phyloP scores from a whole-genome alignment of 495 filamentous ascomycete species.

The Articulospora tetracladia region DNA sequence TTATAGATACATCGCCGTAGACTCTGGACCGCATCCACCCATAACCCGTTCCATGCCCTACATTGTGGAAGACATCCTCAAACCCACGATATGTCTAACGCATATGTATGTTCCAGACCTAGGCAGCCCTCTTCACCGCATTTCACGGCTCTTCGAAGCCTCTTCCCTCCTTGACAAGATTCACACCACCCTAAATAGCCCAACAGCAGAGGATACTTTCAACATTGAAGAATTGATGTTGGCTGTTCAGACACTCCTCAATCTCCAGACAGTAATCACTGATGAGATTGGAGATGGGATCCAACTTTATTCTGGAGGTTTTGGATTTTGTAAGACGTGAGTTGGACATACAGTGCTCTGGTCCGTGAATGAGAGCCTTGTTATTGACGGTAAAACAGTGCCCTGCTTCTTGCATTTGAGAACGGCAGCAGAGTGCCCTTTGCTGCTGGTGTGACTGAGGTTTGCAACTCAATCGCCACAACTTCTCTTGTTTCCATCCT shows the following conservation, averaged over 20 bases:
- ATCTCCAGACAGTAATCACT: slow-evolving; percentile 11
- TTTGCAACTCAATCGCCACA: too few species aligned
- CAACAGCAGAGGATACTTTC: slow-evolving; percentile 7
- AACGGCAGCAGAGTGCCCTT: too few species aligned
- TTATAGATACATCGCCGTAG: too few species aligned
- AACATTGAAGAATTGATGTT: slow-evolving; percentile 14
- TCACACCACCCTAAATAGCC: slow-evolving; percentile 10
- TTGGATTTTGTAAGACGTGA: slow-evolving; percentile 11
- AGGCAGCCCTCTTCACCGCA: slow-evolving; percentile 8
- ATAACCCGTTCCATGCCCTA: slow-evolving; percentile 11
- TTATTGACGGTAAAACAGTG: slow-evolving; percentile 11
- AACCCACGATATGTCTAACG: slow-evolving; percentile 6
- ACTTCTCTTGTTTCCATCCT: too few species aligned
- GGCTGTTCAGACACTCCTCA: slow-evolving; percentile 1
- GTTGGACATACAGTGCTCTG: background rate
- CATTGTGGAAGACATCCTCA: slow-evolving; percentile 8
- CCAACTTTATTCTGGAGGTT: slow-evolving; percentile 6
- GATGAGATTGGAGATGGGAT: slow-evolving; percentile 4
- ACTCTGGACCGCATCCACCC: slow-evolving; percentile 8
- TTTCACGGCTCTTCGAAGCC: slow-evolving; percentile 14
- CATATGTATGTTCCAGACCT: background rate
- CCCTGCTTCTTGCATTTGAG: too few species aligned
- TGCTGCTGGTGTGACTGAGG: too few species aligned
- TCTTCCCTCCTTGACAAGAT: slow-evolving; percentile 13
- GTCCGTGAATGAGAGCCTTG: slow-evolving; percentile 1